phyloP scores from a whole-genome alignment of 2,329 filamentous ascomycete species.

The Fusarium miscanthi region DNA sequence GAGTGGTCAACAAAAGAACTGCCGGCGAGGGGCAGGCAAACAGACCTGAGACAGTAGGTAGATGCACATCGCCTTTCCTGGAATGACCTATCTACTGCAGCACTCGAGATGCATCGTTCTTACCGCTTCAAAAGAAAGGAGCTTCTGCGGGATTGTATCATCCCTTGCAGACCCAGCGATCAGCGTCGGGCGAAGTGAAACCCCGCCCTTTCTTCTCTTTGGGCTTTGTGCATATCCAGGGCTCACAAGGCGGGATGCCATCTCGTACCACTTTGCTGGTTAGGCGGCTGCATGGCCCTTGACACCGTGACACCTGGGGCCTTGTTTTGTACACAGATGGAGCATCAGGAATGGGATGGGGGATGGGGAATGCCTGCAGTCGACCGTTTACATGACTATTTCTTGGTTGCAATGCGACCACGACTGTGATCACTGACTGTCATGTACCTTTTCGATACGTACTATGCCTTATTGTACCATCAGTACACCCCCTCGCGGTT shows the following conservation, averaged over 20 bases:
- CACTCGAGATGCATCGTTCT: constrained; percentile 8
- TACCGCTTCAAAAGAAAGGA: constrained; percentile 4
- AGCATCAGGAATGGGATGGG: not conserved
- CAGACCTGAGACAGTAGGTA: constrained; percentile 2
- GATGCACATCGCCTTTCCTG: constrained; percentile 7
- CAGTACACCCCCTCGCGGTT: constrained; percentile 36
- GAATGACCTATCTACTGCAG: constrained; percentile 5
- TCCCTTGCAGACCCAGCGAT: constrained; percentile 40
- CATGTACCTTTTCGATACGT: not conserved
- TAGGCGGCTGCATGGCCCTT: constrained; percentile 35
- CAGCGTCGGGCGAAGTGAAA: constrained; percentile 34
- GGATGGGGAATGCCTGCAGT: not conserved
- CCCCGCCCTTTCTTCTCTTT: constrained; percentile 39
- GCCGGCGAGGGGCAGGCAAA: constrained; percentile 3
- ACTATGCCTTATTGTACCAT: constrained; percentile 4
- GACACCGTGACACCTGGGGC: constrained; percentile 6
- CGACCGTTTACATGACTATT: not conserved
- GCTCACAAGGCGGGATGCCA: constrained; percentile 31
- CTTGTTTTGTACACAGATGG: constrained; percentile 7
- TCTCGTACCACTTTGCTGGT: constrained; percentile 39
- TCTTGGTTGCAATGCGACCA: constrained; percentile 4
- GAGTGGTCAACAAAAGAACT: constrained; percentile 7
- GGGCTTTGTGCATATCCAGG: constrained; percentile 36
- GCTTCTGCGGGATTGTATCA: constrained; percentile 22
- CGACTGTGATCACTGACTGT: not conserved